A percentile compares a stretch with the other conserved stretches of the same genome.
phyloP scores from a whole-genome alignment of 192 early-diverging fungal species.

The Linderina pennispora region DNA sequence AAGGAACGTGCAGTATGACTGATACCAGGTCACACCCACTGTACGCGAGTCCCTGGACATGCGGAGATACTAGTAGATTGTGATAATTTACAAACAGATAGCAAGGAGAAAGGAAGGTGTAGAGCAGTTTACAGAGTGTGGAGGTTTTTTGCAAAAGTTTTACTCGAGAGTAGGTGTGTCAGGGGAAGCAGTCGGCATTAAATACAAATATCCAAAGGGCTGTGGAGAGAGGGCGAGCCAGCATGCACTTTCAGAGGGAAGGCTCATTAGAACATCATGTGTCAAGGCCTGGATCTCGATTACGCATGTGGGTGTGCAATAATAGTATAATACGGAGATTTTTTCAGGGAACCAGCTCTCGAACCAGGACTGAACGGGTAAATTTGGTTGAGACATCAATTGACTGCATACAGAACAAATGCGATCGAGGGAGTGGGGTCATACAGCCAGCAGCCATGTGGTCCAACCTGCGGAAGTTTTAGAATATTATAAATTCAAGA shows the following conservation, averaged over 20 bases:
- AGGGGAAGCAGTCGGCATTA: not conserved
- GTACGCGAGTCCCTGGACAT: conserved; percentile 24
- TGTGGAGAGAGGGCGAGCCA: not conserved
- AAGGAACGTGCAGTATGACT: conserved; percentile 33
- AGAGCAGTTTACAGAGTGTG: not conserved
- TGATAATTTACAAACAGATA: not conserved
- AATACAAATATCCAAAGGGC: not conserved
- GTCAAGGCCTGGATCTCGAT: too few relatives aligned
- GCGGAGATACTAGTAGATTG: not conserved
- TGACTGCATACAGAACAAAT: too few relatives aligned
- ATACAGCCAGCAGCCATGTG: not conserved
- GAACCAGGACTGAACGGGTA: too few relatives aligned
- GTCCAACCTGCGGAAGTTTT: not conserved
- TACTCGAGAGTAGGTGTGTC: not conserved
- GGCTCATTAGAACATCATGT: too few relatives aligned
- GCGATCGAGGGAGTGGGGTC: too few relatives aligned
- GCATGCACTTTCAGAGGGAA: too few relatives aligned
- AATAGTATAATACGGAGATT: too few relatives aligned
- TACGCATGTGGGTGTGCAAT: too few relatives aligned
- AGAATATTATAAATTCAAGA: not conserved
- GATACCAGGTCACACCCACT: conserved; percentile 39
- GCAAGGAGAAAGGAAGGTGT: not conserved
- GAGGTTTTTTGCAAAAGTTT: not conserved
- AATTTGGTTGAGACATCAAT: too few relatives aligned
- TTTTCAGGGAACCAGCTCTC: not conserved